Base-by-base conservation (phyloP, 2,329 filamentous ascomycete species). In the Boeremia exigua region DNA sequence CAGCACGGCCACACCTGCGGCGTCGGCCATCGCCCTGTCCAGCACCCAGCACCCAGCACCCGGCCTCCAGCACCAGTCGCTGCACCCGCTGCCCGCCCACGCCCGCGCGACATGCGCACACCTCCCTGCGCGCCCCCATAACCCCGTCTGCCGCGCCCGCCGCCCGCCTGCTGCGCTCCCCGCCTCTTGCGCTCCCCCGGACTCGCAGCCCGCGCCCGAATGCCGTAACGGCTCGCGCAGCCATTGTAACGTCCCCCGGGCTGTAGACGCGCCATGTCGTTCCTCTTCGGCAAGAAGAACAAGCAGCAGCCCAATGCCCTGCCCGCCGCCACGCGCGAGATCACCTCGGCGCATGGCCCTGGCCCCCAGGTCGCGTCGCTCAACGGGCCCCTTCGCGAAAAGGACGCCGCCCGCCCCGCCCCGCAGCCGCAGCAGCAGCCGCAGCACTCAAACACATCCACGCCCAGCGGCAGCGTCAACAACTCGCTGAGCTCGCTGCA, bases 401-500 rank as follows among this genome's bases (percentile, higher is more conserved):
- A 56, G 28, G 68, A 73, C 25, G 69, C 68, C 59, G 48, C 52
- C 23, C 67, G 65, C 38, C 62, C 54, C n/a, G 65, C 54, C 4
- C 56, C 40, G 11, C 28, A 33, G 17, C 42, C 42, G 29, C 42
- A 45, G 29, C 4, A 14, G n/a, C 33, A 62, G 42, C 58, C 59
- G 32, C 63, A 61, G 42, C 65, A 5, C 30, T 34, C 75, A 3
- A 78, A 85, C 65, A 86, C 88, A 54, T 85, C 88, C 45, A 90
- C 89, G 6, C 89, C 91, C 5, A 90, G 88, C n/a, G 87, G 88
- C 58, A 94, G 91, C 71, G 81, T 82, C 12, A 86, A 84, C 68
- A 82, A 81, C 65, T 83, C 82, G 2, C 73, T 94, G 61, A 90
- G 87, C 73, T 93, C 90, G 2, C 77, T 92, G 36, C 69, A 66